phyloP scores from a whole-genome alignment of 2,329 filamentous ascomycete genomes.

The Chrysosporium queenslandicum region DNA sequence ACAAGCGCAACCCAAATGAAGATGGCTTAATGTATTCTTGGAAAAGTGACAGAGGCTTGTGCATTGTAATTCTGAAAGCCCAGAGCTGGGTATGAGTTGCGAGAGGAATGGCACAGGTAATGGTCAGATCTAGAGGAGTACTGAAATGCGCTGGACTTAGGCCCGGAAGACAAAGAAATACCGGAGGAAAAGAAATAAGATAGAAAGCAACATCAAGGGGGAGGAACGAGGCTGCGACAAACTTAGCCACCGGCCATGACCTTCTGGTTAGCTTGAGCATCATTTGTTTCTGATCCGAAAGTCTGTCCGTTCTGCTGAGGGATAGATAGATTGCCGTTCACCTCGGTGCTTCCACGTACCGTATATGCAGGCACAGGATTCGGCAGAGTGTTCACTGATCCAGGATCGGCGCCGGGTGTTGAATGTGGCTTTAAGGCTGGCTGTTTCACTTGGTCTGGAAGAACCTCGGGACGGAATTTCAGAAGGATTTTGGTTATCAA shows the following conservation, averaged over 20 bases:
- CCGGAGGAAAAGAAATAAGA: background rate
- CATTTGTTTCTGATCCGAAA: background rate
- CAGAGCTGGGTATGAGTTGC: background rate
- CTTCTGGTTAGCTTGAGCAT: background rate
- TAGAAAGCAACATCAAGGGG: too few relatives aligned
- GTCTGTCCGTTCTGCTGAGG: background rate
- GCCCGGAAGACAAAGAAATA: too few relatives aligned
- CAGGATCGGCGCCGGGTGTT: background rate
- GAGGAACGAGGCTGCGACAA: background rate
- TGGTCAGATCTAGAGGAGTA: too few relatives aligned
- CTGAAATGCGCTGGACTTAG: too few relatives aligned
- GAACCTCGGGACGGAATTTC: conserved; percentile 45
- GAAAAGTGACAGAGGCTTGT: too few relatives aligned
- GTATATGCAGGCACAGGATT: background rate
- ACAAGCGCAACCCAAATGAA: background rate
- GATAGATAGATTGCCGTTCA: background rate
- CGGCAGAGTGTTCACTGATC: background rate
- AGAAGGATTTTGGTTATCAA: conserved; percentile 45
- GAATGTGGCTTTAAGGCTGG: background rate
- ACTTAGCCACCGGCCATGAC: background rate
- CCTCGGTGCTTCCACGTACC: background rate
- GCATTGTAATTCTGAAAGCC: too few relatives aligned
- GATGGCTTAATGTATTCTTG: background rate
- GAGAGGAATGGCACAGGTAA: too few relatives aligned
- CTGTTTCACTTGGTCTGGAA: conserved; percentile 15